A percentile compares a stretch with the other conserved stretches of the same genome.
phyloP scores from a whole-genome alignment of 1,139 yeast genomes.

The Insectozyma bohioensis region DNA sequence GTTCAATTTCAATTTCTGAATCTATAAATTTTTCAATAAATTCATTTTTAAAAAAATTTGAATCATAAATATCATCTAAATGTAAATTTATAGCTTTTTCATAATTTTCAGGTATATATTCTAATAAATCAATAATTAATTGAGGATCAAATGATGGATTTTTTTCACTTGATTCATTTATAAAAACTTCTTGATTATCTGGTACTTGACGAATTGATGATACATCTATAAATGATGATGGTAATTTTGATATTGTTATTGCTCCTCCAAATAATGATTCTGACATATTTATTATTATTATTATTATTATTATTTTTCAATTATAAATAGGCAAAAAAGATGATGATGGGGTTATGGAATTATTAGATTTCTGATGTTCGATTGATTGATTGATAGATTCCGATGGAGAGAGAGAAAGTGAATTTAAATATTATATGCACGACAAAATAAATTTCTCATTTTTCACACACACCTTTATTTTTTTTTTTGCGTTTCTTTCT shows the following conservation, averaged over 20 bases:
- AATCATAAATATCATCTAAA: conserved; percentile 39
- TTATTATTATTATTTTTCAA: too few relatives aligned
- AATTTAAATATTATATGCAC: too few relatives aligned
- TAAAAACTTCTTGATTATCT: conserved; percentile 84
- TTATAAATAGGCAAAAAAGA: too few relatives aligned
- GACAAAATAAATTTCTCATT: too few relatives aligned
- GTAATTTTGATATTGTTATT: conserved; percentile 48
- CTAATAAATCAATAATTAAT: conserved; percentile 70
- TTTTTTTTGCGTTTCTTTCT: too few relatives aligned
- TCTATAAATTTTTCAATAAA: conserved; percentile 9
- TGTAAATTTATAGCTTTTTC: conserved; percentile 40
- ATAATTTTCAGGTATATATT: conserved; percentile 45
- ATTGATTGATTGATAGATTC: too few relatives aligned
- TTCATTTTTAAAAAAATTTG: conserved; percentile 7
- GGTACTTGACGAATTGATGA: conserved; percentile 77
- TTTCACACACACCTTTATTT: too few relatives aligned
- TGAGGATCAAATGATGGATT: conserved; percentile 48
- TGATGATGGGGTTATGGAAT: too few relatives aligned
- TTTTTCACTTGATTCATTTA: conserved; percentile 33
- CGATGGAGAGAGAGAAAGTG: too few relatives aligned
- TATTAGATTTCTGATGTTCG: too few relatives aligned
- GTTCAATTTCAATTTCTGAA: conserved; percentile 4
- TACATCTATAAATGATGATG: conserved; percentile 51
- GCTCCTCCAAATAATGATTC: conserved; percentile 72
- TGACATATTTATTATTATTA: conserved; percentile 8